A percentile compares a stretch with the other conserved stretches of the same genome.
These are phyloP conservation scores for Ophiostoma populinum DNA, from an alignment of 2,329 filamentous ascomycete genomes.

Conservation along the genomic window DNA sequence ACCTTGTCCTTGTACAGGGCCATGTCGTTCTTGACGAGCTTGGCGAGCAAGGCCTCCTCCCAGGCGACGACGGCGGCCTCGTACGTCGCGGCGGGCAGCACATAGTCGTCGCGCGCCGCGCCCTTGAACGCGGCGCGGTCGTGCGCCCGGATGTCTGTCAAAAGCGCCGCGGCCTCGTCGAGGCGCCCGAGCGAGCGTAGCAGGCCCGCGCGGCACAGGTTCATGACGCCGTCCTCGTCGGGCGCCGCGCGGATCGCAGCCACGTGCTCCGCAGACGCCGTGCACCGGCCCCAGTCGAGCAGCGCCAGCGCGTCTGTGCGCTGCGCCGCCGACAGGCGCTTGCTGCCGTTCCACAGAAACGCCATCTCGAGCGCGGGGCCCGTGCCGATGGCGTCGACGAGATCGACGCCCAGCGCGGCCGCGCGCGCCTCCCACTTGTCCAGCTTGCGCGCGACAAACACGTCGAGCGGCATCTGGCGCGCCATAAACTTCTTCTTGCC, in stretches of 20 bases:
- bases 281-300: conserved; percentile 50
- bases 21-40: neutral
- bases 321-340: conserved; percentile 53
- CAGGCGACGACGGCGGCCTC: conserved; percentile 74
- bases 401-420: conserved; percentile 44
- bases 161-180: conserved; percentile 46
- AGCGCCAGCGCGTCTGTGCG: conserved; percentile 43
- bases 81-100: conserved; percentile 60
- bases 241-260: conserved; percentile 31
- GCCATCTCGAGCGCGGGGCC: conserved; percentile 80
- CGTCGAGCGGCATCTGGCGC: conserved; percentile 74
- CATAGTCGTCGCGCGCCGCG: conserved; percentile 48
- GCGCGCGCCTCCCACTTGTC: conserved; percentile 74
- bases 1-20: conserved; percentile 26
- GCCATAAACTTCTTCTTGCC: conserved; percentile 87
- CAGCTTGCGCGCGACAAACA: conserved; percentile 69
- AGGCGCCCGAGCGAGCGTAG: conserved; percentile 44
- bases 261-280: conserved; percentile 23
- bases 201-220: conserved; percentile 49
- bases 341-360: conserved; percentile 82
- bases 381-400: conserved; percentile 67
- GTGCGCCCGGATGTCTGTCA: conserved; percentile 45
- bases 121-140: conserved; percentile 45
- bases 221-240: conserved; percentile 47
- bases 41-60: conserved; percentile 38